Conservation (phyloP, 176 grass and related monocot genomes). For the Saccharum officinarum region DNA sequence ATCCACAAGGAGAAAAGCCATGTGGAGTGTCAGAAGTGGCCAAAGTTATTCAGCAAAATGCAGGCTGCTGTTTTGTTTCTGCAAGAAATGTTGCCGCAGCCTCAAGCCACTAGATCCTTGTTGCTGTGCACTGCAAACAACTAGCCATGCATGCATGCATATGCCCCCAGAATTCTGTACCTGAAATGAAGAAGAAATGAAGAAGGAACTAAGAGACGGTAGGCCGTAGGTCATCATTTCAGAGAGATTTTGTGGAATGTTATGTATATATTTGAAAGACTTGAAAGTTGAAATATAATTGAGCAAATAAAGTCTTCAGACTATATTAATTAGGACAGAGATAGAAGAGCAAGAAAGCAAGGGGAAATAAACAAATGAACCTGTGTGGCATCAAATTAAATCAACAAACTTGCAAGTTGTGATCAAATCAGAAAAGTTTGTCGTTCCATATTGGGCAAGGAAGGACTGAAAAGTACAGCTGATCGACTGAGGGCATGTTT, state of each 20-base stretch:
- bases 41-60: conserved; percentile 32
- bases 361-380: not conserved
- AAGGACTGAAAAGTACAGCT: conserved; percentile 47
- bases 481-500: too few species aligned
- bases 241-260: not conserved
- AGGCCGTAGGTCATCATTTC: not conserved
- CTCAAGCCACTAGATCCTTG: conserved; percentile 19
- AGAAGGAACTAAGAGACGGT: not conserved
- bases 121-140: conserved; percentile 2
- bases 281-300: not conserved
- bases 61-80: conserved; percentile 31
- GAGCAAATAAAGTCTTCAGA: not conserved
- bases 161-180: not conserved
- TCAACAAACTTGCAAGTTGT: conserved; percentile 23
- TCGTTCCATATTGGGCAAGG: conserved; percentile 39
- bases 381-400: conserved; percentile 24
- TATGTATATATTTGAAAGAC: not conserved
- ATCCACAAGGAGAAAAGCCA: conserved; percentile 17
- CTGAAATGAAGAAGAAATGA: not conserved
- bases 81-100: conserved; percentile 18
- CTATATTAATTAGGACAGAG: not conserved
- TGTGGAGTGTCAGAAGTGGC: conserved; percentile 15
- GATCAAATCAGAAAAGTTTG: conserved; percentile 46
- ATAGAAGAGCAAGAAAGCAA: not conserved
- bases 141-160: not conserved